Evolutionary conservation across 192 early-diverging fungal species (phyloP).

Genomic region (Coemansia sp.): DNA sequence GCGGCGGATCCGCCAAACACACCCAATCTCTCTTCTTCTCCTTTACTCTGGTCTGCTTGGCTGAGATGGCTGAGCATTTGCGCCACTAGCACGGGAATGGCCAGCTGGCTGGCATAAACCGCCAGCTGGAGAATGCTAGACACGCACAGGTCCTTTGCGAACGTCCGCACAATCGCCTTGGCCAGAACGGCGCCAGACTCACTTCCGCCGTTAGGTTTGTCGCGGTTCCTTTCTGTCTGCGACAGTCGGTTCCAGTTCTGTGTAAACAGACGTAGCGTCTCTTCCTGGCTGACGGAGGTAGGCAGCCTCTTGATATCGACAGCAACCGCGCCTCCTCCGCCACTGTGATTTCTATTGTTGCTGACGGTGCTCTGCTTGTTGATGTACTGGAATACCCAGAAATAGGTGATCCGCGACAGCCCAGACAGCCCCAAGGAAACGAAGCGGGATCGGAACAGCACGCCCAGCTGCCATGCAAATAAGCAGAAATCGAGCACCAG

Average conservation of each 20-base stretch:
- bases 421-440: neutral
- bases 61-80: conserved; percentile 23
- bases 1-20: neutral
- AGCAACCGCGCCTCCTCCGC: neutral
- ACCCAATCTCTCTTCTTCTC: neutral
- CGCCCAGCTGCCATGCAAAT: neutral
- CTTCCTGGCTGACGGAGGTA: conserved; percentile 2
- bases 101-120: conserved; percentile 21
- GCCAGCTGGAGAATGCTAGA: conserved; percentile 25
- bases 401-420: conserved; percentile 30
- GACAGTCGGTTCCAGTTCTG: conserved; percentile 6
- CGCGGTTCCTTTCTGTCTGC: neutral
- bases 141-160: conserved; percentile 16
- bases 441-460: neutral
- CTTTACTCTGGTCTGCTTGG: neutral
- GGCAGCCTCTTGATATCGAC: conserved; percentile 5
- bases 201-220: neutral
- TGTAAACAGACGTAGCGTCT: neutral
- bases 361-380: neutral
- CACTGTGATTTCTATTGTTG: neutral
- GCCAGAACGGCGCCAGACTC: conserved; percentile 10
- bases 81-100: conserved; percentile 20
- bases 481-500: conserved; percentile 4
- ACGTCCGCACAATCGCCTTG: conserved; percentile 15
- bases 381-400: conserved; percentile 32